These are phyloP conservation scores for Chaetomium strumarium DNA, from an alignment of 2,329 filamentous ascomycete genomes.

Conservation along the genomic window DNA sequence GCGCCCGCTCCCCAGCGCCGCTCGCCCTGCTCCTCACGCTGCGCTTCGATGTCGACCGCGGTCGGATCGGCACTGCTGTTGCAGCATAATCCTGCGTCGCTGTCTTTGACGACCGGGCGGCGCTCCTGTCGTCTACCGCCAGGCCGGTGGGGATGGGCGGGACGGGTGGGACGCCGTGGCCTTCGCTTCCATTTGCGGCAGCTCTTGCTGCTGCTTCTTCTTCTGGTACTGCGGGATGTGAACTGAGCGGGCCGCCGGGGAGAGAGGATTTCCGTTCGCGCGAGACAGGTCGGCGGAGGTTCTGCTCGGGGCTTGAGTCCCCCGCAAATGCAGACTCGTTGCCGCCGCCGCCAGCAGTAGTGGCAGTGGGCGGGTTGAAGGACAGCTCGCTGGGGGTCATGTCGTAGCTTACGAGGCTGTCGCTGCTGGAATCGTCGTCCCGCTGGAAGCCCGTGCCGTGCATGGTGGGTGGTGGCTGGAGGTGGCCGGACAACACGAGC, in stretches of 20 bases:
- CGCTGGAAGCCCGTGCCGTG: slow-evolving; percentile 34
- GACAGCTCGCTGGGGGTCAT: slow-evolving; percentile 61
- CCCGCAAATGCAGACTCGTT: background rate
- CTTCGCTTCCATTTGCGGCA: slow-evolving; percentile 23
- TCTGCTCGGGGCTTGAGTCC: background rate
- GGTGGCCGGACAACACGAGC: slow-evolving; percentile 52
- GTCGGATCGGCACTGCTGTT: slow-evolving; percentile 7
- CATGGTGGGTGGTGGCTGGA: slow-evolving; percentile 34
- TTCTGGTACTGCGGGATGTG: slow-evolving; percentile 37
- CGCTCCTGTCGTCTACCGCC: background rate
- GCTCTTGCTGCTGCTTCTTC: slow-evolving; percentile 14
- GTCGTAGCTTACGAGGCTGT: slow-evolving; percentile 68
- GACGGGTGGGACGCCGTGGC: slow-evolving; percentile 46
- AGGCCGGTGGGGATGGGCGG: slow-evolving; percentile 44
- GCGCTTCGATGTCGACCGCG: slow-evolving; percentile 29
- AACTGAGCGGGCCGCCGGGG: slow-evolving; percentile 36
- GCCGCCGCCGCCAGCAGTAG: background rate
- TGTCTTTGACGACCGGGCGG: slow-evolving; percentile 10
- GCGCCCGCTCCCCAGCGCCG: slow-evolving; percentile 27
- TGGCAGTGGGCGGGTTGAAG: slow-evolving; percentile 42
- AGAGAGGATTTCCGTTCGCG: slow-evolving; percentile 27
- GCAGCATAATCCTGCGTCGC: slow-evolving; percentile 17
- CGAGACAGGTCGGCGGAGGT: slow-evolving; percentile 26
- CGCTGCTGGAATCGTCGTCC: slow-evolving; percentile 52
- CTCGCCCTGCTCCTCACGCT: slow-evolving; percentile 37